Evolutionary conservation across 2,329 filamentous ascomycete species (phyloP), one percentile per base, ranked within the genome.

Genomic region (Didymella lethalis): DNA sequence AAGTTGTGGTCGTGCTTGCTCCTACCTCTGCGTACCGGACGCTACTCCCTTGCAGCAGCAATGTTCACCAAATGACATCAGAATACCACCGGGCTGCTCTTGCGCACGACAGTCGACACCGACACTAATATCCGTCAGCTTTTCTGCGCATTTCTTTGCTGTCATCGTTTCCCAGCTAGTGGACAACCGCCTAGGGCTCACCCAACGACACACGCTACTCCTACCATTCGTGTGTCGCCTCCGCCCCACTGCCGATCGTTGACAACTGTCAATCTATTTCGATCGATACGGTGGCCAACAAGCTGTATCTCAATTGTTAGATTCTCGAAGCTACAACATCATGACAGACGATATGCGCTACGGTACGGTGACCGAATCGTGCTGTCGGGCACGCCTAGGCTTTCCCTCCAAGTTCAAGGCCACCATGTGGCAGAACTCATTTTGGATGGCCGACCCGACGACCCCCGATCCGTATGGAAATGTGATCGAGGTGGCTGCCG

Each of bases 401-500:
- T 25, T 26, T 12, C 23, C 14, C 14, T 38, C 11, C n/a, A 14
- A 14, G 44, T 29, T 41, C 36, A 20, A 38, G 38, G 14, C 23
- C 34, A 31, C 43, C 47, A 46, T 48, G 48, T 51, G 50, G 49
- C 28, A 34, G 18, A 25, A 36, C 28, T 53, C 44, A 28, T 45
- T 45, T 25, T 49, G 11, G 32, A 44, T 46, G 46, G 18, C 28
- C 4, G 16, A 31, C 18, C 45, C 54, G 54, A 40, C 46, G 48
- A 18, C 29, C 57, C 48, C 61, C 58, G 56, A 64, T 57, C 47
- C 45, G 28, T 44, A 54, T 47, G 53, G 51, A 60, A 56, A 57
- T 61, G 51, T 51, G 3, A n/a, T 56, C 36, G 40, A 59, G 43
- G 48, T 54, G 40, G 51, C 55, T 55, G 48, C 64, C 62, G 64